Evolutionary conservation across 306 rosid species (phyloP).

Genomic region (Prunus padus): DNA sequence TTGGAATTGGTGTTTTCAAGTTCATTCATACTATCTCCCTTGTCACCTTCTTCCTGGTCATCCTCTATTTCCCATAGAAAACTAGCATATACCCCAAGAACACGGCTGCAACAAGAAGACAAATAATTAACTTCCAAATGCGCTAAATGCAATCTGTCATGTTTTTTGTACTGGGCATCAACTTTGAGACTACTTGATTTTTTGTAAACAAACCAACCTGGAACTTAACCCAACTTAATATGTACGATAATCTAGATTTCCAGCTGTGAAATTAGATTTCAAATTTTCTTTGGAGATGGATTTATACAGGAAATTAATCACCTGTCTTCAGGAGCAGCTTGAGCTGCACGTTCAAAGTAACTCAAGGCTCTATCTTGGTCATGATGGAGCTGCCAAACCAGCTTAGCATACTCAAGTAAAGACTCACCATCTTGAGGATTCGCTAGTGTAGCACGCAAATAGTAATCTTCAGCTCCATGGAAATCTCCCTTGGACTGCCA

Average conservation of each 20-base stretch:
- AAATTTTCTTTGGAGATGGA: constrained; percentile 6
- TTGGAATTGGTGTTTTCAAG: neutral
- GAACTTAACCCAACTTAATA: neutral
- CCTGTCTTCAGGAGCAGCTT: constrained; percentile 66
- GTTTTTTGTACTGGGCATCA: neutral
- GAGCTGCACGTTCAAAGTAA: constrained; percentile 72
- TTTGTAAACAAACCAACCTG: neutral
- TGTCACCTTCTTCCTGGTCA: constrained; percentile 32
- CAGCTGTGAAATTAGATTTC: constrained; percentile 4
- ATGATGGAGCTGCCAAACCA: constrained; percentile 66
- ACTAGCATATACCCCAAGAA: constrained; percentile 79
- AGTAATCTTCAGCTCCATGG: constrained; percentile 72
- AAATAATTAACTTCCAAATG: neutral
- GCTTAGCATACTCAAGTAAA: constrained; percentile 60
- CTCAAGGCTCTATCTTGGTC: constrained; percentile 62
- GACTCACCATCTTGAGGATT: constrained; percentile 73
- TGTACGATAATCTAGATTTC: neutral
- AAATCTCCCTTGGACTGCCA: constrained; percentile 76
- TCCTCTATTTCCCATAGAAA: constrained; percentile 80
- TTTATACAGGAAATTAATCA: constrained; percentile 24
- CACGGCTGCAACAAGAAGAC: constrained; percentile 48
- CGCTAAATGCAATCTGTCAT: neutral
- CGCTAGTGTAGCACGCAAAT: constrained; percentile 56
- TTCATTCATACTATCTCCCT: constrained; percentile 17
- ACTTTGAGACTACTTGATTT: neutral